Base-by-base conservation (phyloP, 345 rosid species). In the Arabidopsis arenosa region DNA sequence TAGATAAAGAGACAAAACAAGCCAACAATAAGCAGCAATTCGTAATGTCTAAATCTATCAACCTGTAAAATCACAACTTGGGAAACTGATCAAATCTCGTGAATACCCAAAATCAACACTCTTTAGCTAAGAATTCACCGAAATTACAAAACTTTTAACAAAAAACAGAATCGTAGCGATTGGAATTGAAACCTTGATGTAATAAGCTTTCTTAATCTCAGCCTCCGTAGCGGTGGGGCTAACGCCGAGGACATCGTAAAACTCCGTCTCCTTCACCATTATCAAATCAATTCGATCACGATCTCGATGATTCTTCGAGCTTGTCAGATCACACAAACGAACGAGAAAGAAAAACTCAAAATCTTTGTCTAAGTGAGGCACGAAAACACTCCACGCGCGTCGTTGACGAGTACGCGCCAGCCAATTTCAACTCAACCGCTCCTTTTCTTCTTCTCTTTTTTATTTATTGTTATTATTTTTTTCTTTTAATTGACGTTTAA, bases 131-230 rank as follows among this genome's bases (percentile, higher is more conserved):
- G 12, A 36, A 14, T 0, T 15, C 26, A n/a, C 28, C 13, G 4
- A 36, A 55, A 23, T 18, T 8, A 17, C 33, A 17, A 2, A 47
- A 15, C 7, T 33, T 28, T 49, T 3, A 8, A 8, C 9, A 18
- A 13, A 3, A 41, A 14, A 10, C n/a, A 55, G 21, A 64, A 61
- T 1, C 28, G 0, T 28, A 60, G 28, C 63, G 75, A 70, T 45
- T 63, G 0, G 55, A 70, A 15, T 37, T 13, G 40, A 9, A 28
- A 92, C 99, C 99, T 89, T 95, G 71, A 90, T 86, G 85, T 95
- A 95, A 80, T 92, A 95, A 72, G 97, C 99, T 80, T 92, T 92
- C 82, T 90, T 92, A 80, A 95, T 95, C 89, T 92, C 89, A 13
- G 96, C 88, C 77, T 92, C 99, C 4, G 97, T 80, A 70, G 97